A percentile compares a stretch with the other conserved stretches of the same genome.
These are phyloP conservation scores for Aspergillus alliaceus DNA, from an alignment of 2,329 filamentous ascomycete genomes.

Conservation along the genomic window DNA sequence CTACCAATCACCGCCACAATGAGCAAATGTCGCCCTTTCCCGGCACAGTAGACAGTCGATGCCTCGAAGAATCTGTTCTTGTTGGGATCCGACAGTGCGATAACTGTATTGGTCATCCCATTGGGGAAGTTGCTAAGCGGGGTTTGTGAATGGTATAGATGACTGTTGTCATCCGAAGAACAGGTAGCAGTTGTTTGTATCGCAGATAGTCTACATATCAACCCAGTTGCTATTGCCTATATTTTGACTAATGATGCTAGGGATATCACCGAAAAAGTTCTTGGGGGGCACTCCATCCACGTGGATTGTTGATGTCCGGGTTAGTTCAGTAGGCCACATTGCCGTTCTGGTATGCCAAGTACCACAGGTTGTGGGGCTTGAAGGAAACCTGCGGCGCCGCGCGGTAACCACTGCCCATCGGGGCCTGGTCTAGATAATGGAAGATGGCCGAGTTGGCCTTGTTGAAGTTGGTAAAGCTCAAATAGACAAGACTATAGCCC, in stretches of 20 bases:
- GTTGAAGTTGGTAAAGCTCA: conserved; percentile 9
- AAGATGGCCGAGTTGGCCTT: conserved; percentile 4
- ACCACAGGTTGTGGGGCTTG: conserved; percentile 3
- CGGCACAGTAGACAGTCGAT: background rate
- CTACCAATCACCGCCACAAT: conserved; percentile 4
- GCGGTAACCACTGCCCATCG: conserved; percentile 4
- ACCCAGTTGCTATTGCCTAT: background rate
- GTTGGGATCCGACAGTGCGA: conserved; percentile 1
- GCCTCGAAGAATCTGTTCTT: conserved; percentile 1
- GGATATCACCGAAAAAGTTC: conserved; percentile 1
- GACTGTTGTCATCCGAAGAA: conserved; percentile 6
- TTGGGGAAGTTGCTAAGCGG: conserved; percentile 1
- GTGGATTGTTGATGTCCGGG: conserved; percentile 1
- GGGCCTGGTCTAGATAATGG: conserved; percentile 7
- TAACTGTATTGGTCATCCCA: conserved; percentile 2
- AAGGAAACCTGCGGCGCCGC: conserved; percentile 8
- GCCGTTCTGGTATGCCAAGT: conserved; percentile 3
- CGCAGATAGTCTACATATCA: conserved; percentile 6
- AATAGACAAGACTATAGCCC: conserved; percentile 7
- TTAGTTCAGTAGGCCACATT: conserved; percentile 9
- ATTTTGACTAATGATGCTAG: conserved; percentile 5
- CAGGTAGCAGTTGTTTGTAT: background rate
- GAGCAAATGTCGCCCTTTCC: background rate
- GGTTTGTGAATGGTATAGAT: conserved; percentile 4
- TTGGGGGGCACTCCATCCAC: conserved; percentile 2